Conservation (phyloP, 2,329 filamentous ascomycete species). For the Epichloe sibirici region DNA sequence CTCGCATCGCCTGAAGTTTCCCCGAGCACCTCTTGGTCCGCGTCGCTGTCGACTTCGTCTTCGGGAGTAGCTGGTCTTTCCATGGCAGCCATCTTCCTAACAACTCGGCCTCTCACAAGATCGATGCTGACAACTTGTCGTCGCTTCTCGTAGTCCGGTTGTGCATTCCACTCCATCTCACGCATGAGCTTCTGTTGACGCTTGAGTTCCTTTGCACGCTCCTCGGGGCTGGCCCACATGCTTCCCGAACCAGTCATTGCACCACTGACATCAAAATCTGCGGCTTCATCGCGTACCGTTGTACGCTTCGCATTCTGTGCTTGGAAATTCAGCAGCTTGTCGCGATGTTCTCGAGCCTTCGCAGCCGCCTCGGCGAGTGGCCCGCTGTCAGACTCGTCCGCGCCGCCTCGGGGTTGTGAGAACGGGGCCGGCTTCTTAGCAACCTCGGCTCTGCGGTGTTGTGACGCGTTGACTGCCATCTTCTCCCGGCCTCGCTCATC, state of each 20-base stretch:
- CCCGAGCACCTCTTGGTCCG: constrained; percentile 19
- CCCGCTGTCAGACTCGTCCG: constrained; percentile 15
- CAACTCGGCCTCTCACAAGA: constrained; percentile 63
- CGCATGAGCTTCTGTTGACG: constrained; percentile 71
- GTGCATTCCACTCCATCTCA: constrained; percentile 76
- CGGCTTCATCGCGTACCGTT: constrained; percentile 74
- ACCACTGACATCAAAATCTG: constrained; percentile 43
- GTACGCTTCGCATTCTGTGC: constrained; percentile 76
- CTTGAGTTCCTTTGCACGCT: constrained; percentile 72
- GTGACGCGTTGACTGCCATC: constrained; percentile 67
- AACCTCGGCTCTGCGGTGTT: constrained; percentile 54
- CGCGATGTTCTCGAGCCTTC: constrained; percentile 65
- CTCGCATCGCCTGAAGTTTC: constrained; percentile 24
- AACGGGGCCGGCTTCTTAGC: constrained; percentile 49
- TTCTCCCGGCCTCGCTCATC: constrained; percentile 80
- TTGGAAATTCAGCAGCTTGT: constrained; percentile 71
- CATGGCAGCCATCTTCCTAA: constrained; percentile 55
- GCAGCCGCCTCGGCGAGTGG: constrained; percentile 45
- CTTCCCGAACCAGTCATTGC: constrained; percentile 31
- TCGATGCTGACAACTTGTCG: constrained; percentile 78
- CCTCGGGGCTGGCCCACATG: constrained; percentile 77
- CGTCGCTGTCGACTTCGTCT: constrained; percentile 23
- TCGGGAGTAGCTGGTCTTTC: constrained; percentile 46
- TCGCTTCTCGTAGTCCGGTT: constrained; percentile 81
- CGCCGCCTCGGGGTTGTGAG: constrained; percentile 30